phyloP scores from a whole-genome alignment of 257 asterid species.

The Nicotiana tabacum region DNA sequence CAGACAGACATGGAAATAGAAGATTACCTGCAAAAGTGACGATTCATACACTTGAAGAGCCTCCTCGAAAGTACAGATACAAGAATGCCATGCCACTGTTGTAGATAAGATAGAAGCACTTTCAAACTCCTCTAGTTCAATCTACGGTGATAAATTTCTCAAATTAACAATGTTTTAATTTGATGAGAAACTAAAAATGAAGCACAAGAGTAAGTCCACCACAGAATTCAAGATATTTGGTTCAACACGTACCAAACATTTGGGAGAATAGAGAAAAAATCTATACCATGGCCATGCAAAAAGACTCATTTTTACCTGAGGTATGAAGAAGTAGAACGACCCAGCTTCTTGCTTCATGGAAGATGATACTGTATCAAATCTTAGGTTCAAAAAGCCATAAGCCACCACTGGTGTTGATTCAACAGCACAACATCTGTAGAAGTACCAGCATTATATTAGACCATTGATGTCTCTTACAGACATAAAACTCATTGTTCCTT shows the following conservation, averaged over 20 bases:
- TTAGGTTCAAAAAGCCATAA: constrained; percentile 67
- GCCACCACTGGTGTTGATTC: constrained; percentile 65
- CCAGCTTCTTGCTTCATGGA: constrained; percentile 50
- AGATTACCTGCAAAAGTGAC: constrained; percentile 65
- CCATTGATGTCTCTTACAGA: not conserved
- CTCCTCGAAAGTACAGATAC: constrained; percentile 48
- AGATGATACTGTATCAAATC: constrained; percentile 40
- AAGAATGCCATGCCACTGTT: constrained; percentile 72
- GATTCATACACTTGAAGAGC: constrained; percentile 47
- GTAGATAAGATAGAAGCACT: constrained; percentile 53
- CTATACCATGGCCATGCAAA: not conserved
- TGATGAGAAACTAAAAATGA: not conserved
- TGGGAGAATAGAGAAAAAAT: not conserved
- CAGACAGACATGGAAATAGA: constrained; percentile 10
- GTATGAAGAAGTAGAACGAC: constrained; percentile 62
- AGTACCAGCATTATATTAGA: constrained; percentile 1
- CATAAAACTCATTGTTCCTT: not conserved
- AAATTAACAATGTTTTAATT: not conserved
- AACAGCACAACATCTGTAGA: constrained; percentile 47
- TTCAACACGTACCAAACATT: not conserved
- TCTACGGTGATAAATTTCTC: constrained; percentile 34
- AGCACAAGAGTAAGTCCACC: not conserved
- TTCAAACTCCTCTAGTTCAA: constrained; percentile 70
- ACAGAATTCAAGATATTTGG: not conserved
- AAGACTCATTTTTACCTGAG: constrained; percentile 48